Evolutionary conservation across 2,329 filamentous ascomycete species (phyloP), one percentile per base, ranked within the genome.

Genomic region (Diaporthe nobilis): DNA sequence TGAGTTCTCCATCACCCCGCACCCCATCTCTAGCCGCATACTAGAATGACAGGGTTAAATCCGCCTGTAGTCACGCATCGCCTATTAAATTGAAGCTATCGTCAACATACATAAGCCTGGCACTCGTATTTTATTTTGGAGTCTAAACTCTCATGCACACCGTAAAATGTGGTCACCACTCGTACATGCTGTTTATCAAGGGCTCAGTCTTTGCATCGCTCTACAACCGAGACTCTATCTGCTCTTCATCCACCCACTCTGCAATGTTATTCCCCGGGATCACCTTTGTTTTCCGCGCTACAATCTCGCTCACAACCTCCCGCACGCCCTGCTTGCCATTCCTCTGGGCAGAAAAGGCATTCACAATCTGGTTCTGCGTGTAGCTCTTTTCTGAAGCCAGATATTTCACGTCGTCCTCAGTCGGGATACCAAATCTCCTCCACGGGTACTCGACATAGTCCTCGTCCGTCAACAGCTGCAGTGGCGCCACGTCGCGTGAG

Each of bases 381-480:
- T 82, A 83, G 34, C 75, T 79, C 74, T 83, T 86, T 37, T 82
- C 79, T 31, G 78, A 79, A 25, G 92, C 85, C 55, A 89, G 72
- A 13, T 80, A 74, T 81, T 86, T 82, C 20, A 94, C 86, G 71
- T 94, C 89, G 53, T 80, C 79, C 85, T 98, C 96, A 2, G 87
- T 89, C 7, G 96, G 97, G 76, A 98, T 87, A 7, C 93, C 93
- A 42, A 95, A 91, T 80, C 85, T 86, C 17, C 85, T 84, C 83
- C 94, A 91, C 1, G 96, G 96, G 84, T 98, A 98, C 75, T 93
- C 86, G 7, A 81, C 83, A 85, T 93, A 98, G 79, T 94, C 89
- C 17, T 86, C 84, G 72, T 88, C 82, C 75, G 87, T 92, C 75
- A 96, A 86, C 72, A 98, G 87, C 61, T 87, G 78, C 60, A 98